Percentiles rank a stretch among this genome's conserved stretches.
Conservation (phyloP, 306 rosid genomes). For the Trifolium subterraneum region DNA sequence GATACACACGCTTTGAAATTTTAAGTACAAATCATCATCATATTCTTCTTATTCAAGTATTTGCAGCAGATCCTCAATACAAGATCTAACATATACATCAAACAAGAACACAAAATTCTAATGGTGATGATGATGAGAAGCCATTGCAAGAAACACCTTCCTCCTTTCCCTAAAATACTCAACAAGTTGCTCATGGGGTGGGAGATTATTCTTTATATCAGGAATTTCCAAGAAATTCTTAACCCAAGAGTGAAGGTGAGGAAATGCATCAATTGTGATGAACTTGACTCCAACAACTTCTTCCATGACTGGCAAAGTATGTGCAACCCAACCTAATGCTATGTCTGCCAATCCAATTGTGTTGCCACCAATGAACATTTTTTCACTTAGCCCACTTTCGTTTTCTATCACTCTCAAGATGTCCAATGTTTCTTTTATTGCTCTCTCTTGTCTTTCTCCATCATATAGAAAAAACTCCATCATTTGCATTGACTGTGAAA, state of each 20-base stretch:
- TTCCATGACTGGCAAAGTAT: conserved; percentile 37
- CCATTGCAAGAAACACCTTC: conserved; percentile 36
- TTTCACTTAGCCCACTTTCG: conserved; percentile 32
- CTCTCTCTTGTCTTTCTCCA: conserved; percentile 32
- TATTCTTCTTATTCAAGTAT: too few species aligned
- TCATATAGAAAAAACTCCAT: not conserved
- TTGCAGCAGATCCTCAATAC: too few species aligned
- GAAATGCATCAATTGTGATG: conserved; percentile 34
- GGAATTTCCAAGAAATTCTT: conserved; percentile 23
- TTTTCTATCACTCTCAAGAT: conserved; percentile 34
- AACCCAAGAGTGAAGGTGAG: conserved; percentile 36
- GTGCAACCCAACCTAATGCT: conserved; percentile 41
- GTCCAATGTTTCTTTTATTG: conserved; percentile 28
- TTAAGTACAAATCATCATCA: too few species aligned
- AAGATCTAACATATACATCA: too few species aligned
- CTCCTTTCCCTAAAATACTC: conserved; percentile 39
- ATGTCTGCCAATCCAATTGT: conserved; percentile 39
- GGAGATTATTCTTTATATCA: conserved; percentile 19
- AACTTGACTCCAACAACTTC: conserved; percentile 39
- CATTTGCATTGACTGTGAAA: conserved; percentile 3
- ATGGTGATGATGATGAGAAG: not conserved
- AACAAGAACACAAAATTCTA: not conserved
- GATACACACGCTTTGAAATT: too few species aligned
- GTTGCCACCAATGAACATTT: conserved; percentile 38
- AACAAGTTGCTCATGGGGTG: conserved; percentile 19